Conservation (phyloP, 78 protist species). For the Guillardia theta region DNA sequence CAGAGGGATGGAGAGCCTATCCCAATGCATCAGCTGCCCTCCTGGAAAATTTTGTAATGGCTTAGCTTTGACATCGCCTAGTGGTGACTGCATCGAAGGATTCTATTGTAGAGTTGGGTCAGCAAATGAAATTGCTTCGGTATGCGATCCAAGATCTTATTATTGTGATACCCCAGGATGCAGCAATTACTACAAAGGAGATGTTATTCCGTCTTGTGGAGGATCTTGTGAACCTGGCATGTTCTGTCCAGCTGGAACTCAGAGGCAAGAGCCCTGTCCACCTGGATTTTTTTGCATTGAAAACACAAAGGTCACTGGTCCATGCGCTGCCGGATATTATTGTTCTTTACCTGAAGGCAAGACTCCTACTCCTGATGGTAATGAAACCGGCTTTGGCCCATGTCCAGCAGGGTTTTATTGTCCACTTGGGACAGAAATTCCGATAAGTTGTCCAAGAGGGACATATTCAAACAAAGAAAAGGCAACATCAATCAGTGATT, state of each 20-base stretch:
- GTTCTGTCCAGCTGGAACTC: not conserved
- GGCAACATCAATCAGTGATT: too few species aligned
- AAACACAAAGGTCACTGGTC: not conserved
- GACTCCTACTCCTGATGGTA: too few species aligned
- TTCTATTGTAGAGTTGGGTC: not conserved
- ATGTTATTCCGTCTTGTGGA: not conserved
- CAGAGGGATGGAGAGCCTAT: not conserved
- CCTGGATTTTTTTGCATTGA: constrained; percentile 49
- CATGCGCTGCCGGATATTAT: constrained; percentile 14
- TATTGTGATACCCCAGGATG: not conserved
- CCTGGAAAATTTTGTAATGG: constrained; percentile 45
- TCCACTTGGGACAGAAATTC: too few species aligned
- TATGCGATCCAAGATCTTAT: not conserved
- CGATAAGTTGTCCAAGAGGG: not conserved
- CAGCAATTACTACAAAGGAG: not conserved
- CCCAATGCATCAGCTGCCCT: constrained; percentile 45
- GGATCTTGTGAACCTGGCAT: not conserved
- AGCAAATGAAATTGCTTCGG: not conserved
- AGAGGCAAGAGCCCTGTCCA: constrained; percentile 13
- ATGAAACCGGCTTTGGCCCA: too few species aligned
- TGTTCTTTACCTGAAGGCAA: too few species aligned
- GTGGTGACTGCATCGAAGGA: constrained; percentile 49
- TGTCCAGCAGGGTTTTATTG: constrained; percentile 58
- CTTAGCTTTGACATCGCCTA: not conserved
- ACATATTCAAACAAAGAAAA: not conserved